phyloP scores from a whole-genome alignment of 139 green algal species.

The Spirogloea muscicola region DNA sequence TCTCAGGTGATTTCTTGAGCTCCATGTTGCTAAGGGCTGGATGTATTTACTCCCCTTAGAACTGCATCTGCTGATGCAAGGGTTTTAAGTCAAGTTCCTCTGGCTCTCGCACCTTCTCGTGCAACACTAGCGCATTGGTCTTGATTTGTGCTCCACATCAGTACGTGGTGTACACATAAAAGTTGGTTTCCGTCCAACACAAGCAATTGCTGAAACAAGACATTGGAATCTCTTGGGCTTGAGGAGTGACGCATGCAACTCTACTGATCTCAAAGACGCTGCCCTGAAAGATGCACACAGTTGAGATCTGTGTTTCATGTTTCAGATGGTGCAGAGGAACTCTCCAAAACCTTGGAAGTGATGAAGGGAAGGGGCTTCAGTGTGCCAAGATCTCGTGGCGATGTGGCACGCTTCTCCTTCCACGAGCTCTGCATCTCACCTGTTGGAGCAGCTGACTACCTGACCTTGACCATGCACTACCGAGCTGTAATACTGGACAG shows the following conservation, averaged over 20 bases:
- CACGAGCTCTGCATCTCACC: neutral
- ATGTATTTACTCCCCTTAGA: neutral
- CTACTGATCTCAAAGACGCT: too few relatives aligned
- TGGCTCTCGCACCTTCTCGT: too few relatives aligned
- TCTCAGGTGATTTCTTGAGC: neutral
- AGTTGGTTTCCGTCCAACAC: too few relatives aligned
- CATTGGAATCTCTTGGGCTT: neutral
- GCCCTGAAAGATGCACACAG: too few relatives aligned
- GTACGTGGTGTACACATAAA: too few relatives aligned
- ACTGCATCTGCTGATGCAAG: too few relatives aligned
- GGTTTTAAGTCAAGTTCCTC: too few relatives aligned
- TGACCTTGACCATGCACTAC: neutral
- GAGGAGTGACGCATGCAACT: too few relatives aligned
- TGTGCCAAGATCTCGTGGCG: neutral
- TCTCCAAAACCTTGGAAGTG: neutral
- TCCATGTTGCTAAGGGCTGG: neutral
- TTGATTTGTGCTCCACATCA: too few relatives aligned
- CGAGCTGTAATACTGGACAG: constrained; percentile 7
- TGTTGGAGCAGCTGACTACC: constrained; percentile 11
- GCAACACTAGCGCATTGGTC: too few relatives aligned
- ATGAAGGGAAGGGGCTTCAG: constrained; percentile 9
- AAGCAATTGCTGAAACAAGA: too few relatives aligned
- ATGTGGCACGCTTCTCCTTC: constrained; percentile 7
- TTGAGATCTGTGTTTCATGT: too few relatives aligned
- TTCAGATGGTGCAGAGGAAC: neutral